phyloP scores from a whole-genome alignment of 495 filamentous ascomycete species.

The Aspergillus sclerotioniger region DNA sequence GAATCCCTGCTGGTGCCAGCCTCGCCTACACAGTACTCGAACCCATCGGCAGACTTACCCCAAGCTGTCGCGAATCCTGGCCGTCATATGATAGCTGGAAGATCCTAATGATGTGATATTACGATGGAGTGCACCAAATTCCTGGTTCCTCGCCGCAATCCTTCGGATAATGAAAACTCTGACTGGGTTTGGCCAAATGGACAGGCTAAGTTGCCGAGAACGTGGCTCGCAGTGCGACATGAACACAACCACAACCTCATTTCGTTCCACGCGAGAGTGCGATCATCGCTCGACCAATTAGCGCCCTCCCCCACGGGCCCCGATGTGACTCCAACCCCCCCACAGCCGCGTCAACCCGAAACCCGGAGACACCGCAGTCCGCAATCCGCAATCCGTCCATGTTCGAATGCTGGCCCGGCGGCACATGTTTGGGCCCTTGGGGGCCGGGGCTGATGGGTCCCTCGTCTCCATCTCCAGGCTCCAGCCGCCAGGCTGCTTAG shows the following conservation, averaged over 20 bases:
- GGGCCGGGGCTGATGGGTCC: too few species aligned
- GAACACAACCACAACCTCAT: not conserved
- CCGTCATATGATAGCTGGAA: not conserved
- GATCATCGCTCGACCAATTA: not conserved
- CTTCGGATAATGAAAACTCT: not conserved
- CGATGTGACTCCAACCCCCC: not conserved
- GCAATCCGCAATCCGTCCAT: too few species aligned
- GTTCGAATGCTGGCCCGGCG: too few species aligned
- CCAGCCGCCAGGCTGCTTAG: too few species aligned
- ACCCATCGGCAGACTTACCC: not conserved
- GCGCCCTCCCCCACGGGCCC: not conserved
- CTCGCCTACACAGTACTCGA: not conserved
- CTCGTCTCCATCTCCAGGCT: too few species aligned
- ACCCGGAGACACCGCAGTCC: not conserved
- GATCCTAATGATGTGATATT: not conserved
- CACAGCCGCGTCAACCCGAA: not conserved
- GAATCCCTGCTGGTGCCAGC: not conserved
- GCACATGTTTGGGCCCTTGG: too few species aligned
- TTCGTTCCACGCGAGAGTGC: not conserved
- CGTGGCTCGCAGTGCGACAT: not conserved
- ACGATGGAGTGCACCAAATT: not conserved
- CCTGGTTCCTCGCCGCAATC: not conserved
- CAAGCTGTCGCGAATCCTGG: not conserved
- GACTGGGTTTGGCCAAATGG: not conserved
- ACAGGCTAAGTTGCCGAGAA: not conserved